Conservation (phyloP, 495 filamentous ascomycete species). For the Penicillium canescens region DNA sequence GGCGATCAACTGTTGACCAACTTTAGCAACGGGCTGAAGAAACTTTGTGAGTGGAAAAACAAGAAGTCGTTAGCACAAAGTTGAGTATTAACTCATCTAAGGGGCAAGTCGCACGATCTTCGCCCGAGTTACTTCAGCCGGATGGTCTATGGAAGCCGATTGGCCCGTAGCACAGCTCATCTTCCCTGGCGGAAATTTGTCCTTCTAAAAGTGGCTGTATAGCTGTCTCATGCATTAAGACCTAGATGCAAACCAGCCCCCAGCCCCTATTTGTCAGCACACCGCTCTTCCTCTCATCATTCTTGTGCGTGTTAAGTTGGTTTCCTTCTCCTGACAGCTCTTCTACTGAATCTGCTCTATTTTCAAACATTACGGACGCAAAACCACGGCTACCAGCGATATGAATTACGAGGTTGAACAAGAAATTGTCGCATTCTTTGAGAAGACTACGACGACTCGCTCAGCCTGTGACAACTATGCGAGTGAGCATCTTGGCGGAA, state of each 20-base stretch:
- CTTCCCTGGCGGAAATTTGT: neutral
- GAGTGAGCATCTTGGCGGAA: constrained; percentile 30
- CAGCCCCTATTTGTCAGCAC: constrained; percentile 1
- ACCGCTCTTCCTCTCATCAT: constrained; percentile 8
- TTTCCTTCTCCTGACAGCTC: constrained; percentile 4
- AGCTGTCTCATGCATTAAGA: constrained; percentile 5
- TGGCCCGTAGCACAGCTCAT: too few relatives aligned
- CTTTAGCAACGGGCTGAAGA: too few relatives aligned
- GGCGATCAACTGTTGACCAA: too few relatives aligned
- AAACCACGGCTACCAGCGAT: constrained; percentile 5
- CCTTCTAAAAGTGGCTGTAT: constrained; percentile 5
- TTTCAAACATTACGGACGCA: constrained; percentile 2
- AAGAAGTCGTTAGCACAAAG: too few relatives aligned
- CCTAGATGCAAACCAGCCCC: constrained; percentile 6
- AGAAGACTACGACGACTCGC: constrained; percentile 36
- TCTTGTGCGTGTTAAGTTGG: constrained; percentile 4
- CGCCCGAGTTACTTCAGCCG: too few relatives aligned
- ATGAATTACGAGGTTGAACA: constrained; percentile 35
- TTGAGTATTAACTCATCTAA: too few relatives aligned
- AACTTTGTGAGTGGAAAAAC: too few relatives aligned
- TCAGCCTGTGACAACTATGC: constrained; percentile 33
- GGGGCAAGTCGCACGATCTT: too few relatives aligned
- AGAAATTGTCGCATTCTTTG: constrained; percentile 40
- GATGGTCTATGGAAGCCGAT: too few relatives aligned
- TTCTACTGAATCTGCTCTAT: constrained; percentile 1